Evolutionary conservation across 2,329 filamentous ascomycete genomes (phyloP).

Genomic region (Chrysosporium keratinophilum): DNA sequence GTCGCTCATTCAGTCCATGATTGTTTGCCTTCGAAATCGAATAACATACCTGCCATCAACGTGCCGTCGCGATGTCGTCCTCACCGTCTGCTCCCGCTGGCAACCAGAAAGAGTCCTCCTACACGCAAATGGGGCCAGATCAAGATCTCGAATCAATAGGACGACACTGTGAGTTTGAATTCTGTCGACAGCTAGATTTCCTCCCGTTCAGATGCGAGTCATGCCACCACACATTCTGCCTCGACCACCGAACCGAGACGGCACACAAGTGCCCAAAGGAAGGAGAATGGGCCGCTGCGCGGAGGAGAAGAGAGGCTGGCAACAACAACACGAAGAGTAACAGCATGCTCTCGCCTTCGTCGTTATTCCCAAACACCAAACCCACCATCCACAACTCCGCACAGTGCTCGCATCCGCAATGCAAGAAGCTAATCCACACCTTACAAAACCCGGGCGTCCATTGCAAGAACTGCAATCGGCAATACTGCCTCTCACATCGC

Average conservation of each 20-base stretch:
- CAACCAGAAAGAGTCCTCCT: conserved; percentile 21
- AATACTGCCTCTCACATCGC: conserved; percentile 45
- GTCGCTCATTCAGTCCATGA: background rate
- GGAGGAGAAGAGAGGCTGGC: conserved; percentile 31
- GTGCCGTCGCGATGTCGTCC: conserved; percentile 7
- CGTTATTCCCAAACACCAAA: conserved; percentile 30
- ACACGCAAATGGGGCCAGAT: conserved; percentile 39
- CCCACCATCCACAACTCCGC: conserved; percentile 47
- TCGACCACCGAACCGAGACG: conserved; percentile 82
- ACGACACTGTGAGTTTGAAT: conserved; percentile 78
- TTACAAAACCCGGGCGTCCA: conserved; percentile 41
- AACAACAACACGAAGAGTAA: conserved; percentile 18
- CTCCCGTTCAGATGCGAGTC: conserved; percentile 89
- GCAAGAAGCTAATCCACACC: conserved; percentile 46
- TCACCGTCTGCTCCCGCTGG: conserved; percentile 4
- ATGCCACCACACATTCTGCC: conserved; percentile 74
- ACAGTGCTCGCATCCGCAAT: conserved; percentile 40
- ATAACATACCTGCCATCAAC: background rate
- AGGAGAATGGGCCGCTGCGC: conserved; percentile 49
- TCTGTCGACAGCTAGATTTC: conserved; percentile 92
- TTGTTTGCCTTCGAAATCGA: background rate
- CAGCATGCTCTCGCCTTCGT: conserved; percentile 21
- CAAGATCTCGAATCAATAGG: conserved; percentile 78
- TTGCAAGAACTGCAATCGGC: conserved; percentile 40
- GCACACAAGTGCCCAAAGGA: conserved; percentile 59